A percentile compares a stretch with the other conserved stretches of the same genome.
Conservation (phyloP, 495 filamentous ascomycete species). For the Platismatia glauca region DNA sequence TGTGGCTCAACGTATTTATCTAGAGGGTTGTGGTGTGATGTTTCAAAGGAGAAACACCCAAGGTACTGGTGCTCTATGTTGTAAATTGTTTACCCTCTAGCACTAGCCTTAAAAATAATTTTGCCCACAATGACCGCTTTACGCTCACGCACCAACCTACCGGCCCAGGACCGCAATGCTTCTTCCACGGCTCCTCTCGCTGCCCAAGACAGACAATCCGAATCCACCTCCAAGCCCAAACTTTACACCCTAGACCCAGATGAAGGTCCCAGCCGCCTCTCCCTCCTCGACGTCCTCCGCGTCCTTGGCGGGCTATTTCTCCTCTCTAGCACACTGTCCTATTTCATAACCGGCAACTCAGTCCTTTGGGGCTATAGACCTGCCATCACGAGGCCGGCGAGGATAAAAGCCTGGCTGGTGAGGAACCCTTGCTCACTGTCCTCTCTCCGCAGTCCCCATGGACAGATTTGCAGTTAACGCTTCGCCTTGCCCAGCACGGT, state of each 20-base stretch:
- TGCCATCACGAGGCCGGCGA: constrained; percentile 53
- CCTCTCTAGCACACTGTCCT: constrained; percentile 63
- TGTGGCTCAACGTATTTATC: background rate
- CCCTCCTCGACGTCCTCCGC: constrained; percentile 65
- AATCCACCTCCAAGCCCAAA: constrained; percentile 6
- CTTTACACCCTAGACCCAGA: constrained; percentile 12
- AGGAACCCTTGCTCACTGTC: constrained; percentile 23
- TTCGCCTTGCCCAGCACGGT: constrained; percentile 36
- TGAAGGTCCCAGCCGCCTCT: constrained; percentile 33
- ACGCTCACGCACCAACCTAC: constrained; percentile 19
- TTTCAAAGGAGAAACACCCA: background rate
- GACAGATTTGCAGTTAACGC: constrained; percentile 13
- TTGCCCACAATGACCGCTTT: constrained; percentile 24
- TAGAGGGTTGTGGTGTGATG: background rate
- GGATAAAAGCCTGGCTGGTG: constrained; percentile 57
- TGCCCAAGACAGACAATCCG: background rate
- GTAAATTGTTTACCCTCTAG: background rate
- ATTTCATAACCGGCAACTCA: constrained; percentile 68
- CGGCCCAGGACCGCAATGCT: background rate
- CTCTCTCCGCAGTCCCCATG: constrained; percentile 1
- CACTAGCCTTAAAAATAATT: background rate
- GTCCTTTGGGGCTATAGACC: constrained; percentile 63
- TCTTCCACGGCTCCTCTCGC: constrained; percentile 11
- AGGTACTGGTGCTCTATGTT: too few species aligned
- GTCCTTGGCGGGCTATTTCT: constrained; percentile 60